Base-by-base conservation (phyloP, 2,329 filamentous ascomycete species). In the Neonectria sp. region DNA sequence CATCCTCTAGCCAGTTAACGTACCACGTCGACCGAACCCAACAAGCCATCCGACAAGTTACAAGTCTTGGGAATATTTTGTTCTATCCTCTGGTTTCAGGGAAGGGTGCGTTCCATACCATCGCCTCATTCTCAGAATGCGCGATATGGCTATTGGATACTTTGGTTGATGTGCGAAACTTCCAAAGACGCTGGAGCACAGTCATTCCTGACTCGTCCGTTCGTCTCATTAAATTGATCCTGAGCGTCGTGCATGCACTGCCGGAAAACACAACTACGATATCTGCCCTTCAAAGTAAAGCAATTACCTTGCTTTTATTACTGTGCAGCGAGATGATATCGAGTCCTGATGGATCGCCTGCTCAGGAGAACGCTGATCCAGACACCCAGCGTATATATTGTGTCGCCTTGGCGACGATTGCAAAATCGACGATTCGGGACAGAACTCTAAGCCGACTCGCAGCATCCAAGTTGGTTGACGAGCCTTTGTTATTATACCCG, bases 111-210 rank as follows among this genome's bases (percentile, higher is more conserved):
- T 81, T 79, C 48, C 75, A 76, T 11, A 78, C 74, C 33, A 71
- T 75, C 12, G 75, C 78, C 17, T 77, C 77, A 63, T 82, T 83
- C 56, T 78, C 77, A 21, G 84, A 84, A 67, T 80, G 80, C 64
- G 75, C 81, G 0, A 80, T 83, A 13, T 88, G 86, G 86, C 76
- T 89, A 13, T 76, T 88, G 65, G 87, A 89, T 72, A 81, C 81
- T 7, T 77, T 84, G 68, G 79, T 85, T 40, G 80, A 82, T 48
- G 75, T 88, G 33, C 80, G 83, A 56, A 73, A 79, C 24, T 74
- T 80, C 12, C 82, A 84, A 64, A 80, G 78, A 33, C 76, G 77
- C 68, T 82, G 84, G 79, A 78, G 79, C 43, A 60, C 74, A 45
- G 43, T 72, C 52, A 72, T 73, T 61, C 75, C 75, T 17, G 74